These are phyloP conservation scores for Trichoderma simmonsii DNA, from an alignment of 2,329 filamentous ascomycete genomes.

Conservation along the genomic window DNA sequence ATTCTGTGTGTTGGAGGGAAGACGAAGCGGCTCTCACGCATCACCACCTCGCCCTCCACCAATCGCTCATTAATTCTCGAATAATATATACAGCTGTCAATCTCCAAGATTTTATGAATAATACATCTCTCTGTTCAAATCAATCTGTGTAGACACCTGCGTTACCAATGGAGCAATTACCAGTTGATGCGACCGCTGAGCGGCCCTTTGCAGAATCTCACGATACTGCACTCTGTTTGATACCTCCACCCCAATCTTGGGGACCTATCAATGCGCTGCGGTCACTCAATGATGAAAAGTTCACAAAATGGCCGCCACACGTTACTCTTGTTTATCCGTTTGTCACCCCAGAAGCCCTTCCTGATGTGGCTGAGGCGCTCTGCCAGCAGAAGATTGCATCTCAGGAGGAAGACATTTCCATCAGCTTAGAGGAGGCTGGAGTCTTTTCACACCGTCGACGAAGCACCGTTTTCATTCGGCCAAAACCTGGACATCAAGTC, in stretches of 20 bases:
- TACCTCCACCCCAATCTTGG: constrained; percentile 51
- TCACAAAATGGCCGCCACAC: constrained; percentile 63
- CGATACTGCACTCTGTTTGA: constrained; percentile 59
- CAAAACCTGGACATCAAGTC: constrained; percentile 19
- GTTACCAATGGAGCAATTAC: not conserved
- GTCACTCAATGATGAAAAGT: constrained; percentile 60
- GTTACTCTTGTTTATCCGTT: constrained; percentile 67
- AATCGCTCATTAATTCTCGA: not conserved
- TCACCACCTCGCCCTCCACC: not conserved
- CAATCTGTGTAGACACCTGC: not conserved
- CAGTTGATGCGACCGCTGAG: not conserved
- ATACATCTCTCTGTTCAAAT: not conserved
- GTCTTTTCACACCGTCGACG: constrained; percentile 47
- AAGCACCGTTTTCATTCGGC: constrained; percentile 47
- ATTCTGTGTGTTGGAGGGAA: not conserved
- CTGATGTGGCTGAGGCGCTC: constrained; percentile 37
- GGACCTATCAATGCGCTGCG: constrained; percentile 52
- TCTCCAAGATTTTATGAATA: not conserved
- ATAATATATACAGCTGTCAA: not conserved
- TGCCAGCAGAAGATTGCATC: constrained; percentile 19
- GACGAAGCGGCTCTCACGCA: not conserved
- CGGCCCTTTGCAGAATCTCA: constrained; percentile 27
- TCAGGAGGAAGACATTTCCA: constrained; percentile 15
- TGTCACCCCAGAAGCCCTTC: constrained; percentile 47
- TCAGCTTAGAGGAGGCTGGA: constrained; percentile 41